These are phyloP conservation scores for Alternaria ventricosa DNA, from an alignment of 2,329 filamentous ascomycete species.

Conservation along the genomic window DNA sequence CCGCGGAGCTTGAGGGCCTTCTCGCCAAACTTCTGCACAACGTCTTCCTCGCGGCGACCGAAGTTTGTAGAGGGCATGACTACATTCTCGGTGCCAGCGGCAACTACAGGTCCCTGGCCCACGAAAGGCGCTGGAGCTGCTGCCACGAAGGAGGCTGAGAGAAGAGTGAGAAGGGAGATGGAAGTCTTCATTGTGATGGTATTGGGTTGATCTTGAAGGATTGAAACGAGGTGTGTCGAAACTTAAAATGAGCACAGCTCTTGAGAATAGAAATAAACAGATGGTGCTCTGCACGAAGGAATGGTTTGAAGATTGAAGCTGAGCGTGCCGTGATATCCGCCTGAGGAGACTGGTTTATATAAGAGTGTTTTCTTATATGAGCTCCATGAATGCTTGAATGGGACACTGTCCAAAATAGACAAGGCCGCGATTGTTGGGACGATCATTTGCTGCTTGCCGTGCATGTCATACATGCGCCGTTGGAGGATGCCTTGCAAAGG, in stretches of 20 bases:
- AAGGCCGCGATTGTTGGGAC: conserved; percentile 21
- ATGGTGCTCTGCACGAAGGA: conserved; percentile 44
- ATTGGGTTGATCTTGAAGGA: conserved; percentile 13
- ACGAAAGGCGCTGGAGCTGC: conserved; percentile 41
- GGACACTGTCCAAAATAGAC: conserved; percentile 14
- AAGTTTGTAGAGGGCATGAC: conserved; percentile 31
- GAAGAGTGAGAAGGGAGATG: conserved; percentile 41
- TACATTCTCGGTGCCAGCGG: conserved; percentile 29
- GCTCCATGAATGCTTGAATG: conserved; percentile 14
- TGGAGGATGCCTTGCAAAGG: conserved; percentile 38
- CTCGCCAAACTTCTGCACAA: conserved; percentile 34
- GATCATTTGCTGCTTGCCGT: conserved; percentile 34
- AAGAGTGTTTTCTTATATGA: conserved; percentile 10
- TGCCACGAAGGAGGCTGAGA: conserved; percentile 43
- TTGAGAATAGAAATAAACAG: conserved; percentile 33
- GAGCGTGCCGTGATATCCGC: conserved; percentile 22
- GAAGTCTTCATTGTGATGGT: conserved; percentile 44
- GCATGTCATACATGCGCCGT: conserved; percentile 43
- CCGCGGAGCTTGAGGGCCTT: conserved; percentile 35
- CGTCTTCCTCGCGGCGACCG: conserved; percentile 25
- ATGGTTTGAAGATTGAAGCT: conserved; percentile 23
- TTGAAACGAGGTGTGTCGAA: conserved; percentile 34
- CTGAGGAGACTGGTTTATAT: conserved; percentile 30
- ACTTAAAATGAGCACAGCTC: conserved; percentile 47
- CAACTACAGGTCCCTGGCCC: conserved; percentile 35